phyloP scores from a whole-genome alignment of 805 yeast genomes.

The Candida nanaspora region DNA sequence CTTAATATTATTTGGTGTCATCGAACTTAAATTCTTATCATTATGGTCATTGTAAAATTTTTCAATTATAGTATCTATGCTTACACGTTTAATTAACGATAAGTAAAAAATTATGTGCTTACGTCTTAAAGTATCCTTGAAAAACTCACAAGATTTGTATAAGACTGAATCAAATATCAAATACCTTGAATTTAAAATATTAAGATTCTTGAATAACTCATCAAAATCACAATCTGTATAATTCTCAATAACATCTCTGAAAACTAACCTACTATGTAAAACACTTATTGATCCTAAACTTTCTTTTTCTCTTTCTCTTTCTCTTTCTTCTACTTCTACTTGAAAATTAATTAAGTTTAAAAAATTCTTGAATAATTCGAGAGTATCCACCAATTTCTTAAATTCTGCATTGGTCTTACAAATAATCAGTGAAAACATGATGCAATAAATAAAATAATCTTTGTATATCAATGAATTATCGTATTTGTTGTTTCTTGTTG shows the following conservation, averaged over 20 bases:
- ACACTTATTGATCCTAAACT: no score
- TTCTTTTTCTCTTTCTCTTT: no score
- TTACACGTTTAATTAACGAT: constrained; percentile 19
- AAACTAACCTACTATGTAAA: not conserved
- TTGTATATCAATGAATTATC: not conserved
- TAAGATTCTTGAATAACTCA: not conserved
- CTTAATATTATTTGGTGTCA: no score
- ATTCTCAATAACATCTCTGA: constrained; percentile 1
- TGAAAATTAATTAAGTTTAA: not conserved
- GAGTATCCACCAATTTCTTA: not conserved
- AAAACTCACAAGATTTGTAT: constrained; percentile 16
- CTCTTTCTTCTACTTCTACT: not conserved
- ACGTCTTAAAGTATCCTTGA: constrained; percentile 7
- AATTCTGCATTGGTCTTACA: not conserved
- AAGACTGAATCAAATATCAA: constrained; percentile 5
- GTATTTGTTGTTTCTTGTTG: no score
- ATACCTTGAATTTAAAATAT: not conserved
- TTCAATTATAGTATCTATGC: constrained; percentile 12
- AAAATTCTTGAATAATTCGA: not conserved
- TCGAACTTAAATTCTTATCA: no score
- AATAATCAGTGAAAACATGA: constrained; percentile 1
- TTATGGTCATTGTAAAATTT: constrained; percentile 8
- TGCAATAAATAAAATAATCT: not conserved
- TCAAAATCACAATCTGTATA: not conserved
- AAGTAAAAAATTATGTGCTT: constrained; percentile 13